Evolutionary conservation across 2,329 filamentous ascomycete genomes (phyloP).

Genomic region (Beauveria bassiana): DNA sequence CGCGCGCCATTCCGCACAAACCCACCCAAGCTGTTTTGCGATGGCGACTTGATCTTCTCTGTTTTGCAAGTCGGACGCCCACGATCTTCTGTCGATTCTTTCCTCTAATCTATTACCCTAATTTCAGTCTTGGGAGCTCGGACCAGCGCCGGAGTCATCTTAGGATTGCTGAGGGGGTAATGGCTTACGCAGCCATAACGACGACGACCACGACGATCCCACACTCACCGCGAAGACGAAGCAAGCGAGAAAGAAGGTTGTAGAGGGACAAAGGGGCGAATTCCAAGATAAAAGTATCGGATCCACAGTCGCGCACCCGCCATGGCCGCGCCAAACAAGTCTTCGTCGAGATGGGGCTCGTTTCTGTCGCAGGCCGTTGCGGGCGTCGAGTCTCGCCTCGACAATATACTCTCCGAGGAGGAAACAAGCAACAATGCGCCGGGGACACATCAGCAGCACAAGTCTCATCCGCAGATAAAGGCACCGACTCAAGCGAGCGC

Average conservation of each 20-base stretch:
- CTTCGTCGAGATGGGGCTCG: conserved; percentile 61
- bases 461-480: conserved; percentile 20
- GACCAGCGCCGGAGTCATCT: neutral
- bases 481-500: conserved; percentile 8
- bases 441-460: conserved; percentile 22
- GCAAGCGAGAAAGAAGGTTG: neutral
- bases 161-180: neutral
- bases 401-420: conserved; percentile 82
- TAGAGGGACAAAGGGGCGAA: neutral
- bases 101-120: neutral
- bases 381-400: conserved; percentile 85
- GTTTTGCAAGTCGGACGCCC: neutral
- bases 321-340: conserved; percentile 44
- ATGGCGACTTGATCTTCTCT: neutral
- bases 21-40: neutral
- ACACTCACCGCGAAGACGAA: neutral
- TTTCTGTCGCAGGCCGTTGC: conserved; percentile 87
- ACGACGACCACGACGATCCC: neutral
- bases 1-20: conserved; percentile 3
- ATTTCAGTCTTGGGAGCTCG: neutral
- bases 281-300: neutral
- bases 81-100: neutral
- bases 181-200: conserved; percentile 2
- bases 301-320: conserved; percentile 5
- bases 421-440: conserved; percentile 35